These are phyloP conservation scores for Pseudoperonospora humuli DNA, from an alignment of 352 stramenopile genomes.

Conservation along the genomic window DNA sequence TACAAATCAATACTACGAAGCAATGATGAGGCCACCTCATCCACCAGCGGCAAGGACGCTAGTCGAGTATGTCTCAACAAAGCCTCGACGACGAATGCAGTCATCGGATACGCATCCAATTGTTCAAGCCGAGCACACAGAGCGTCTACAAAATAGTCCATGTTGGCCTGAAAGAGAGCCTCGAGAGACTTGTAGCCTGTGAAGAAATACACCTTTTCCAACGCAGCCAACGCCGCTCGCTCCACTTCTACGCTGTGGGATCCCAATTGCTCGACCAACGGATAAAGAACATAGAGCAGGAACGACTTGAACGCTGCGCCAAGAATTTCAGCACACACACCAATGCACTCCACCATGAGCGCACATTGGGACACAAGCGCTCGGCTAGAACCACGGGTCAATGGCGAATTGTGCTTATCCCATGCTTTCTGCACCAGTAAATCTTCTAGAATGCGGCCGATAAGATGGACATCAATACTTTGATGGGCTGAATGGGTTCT, in stretches of 20 bases:
- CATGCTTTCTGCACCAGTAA: conserved; percentile 45
- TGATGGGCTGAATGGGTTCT: not conserved
- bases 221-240: conserved; percentile 52
- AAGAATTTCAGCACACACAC: conserved; percentile 61
- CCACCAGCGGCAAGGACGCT: conserved; percentile 59
- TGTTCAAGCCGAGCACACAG: conserved; percentile 64
- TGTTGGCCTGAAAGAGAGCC: conserved; percentile 65
- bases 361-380: conserved; percentile 35
- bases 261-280: conserved; percentile 79
- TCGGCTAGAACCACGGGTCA: conserved; percentile 5
- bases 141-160: conserved; percentile 85
- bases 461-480: conserved; percentile 46
- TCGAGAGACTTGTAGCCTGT: conserved; percentile 51
- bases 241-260: conserved; percentile 53
- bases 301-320: conserved; percentile 45
- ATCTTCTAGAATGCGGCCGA: conserved; percentile 71
- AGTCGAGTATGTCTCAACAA: conserved; percentile 56
- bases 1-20: conserved; percentile 70
- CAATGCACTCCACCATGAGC: conserved; percentile 69
- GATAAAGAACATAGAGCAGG: conserved; percentile 66
- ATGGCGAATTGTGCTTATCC: conserved; percentile 16
- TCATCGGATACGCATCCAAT: conserved; percentile 60
- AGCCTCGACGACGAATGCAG: conserved; percentile 67
- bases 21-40: conserved; percentile 68
- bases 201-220: conserved; percentile 59